Percentiles rank a stretch among this genome's conserved stretches.
These are phyloP conservation scores for Colletotrichum sp. DNA, from an alignment of 2,329 filamentous ascomycete species.

Conservation along the genomic window DNA sequence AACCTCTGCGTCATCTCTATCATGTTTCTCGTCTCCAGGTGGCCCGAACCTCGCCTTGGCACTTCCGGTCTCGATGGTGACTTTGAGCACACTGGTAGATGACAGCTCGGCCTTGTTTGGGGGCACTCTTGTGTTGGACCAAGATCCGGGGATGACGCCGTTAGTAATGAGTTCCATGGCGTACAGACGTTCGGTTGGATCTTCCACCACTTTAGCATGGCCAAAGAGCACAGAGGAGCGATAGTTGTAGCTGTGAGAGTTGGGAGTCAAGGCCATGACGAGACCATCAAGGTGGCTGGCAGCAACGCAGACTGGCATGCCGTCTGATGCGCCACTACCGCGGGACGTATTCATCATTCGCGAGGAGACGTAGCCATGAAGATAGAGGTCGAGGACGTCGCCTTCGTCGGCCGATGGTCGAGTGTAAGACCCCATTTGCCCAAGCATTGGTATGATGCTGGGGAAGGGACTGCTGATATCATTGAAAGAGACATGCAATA, in stretches of 20 bases:
- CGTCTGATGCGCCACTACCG: slow-evolving; percentile 35
- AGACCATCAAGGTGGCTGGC: slow-evolving; percentile 81
- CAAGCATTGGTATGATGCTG: slow-evolving; percentile 83
- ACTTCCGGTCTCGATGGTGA: slow-evolving; percentile 73
- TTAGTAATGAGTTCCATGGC: slow-evolving; percentile 83
- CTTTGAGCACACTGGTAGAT: slow-evolving; percentile 73
- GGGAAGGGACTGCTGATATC: slow-evolving; percentile 71
- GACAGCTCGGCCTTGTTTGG: slow-evolving; percentile 77
- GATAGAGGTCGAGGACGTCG: slow-evolving; percentile 76
- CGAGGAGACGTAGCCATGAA: slow-evolving; percentile 84
- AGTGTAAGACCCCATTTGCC: slow-evolving; percentile 77
- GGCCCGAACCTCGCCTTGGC: slow-evolving; percentile 75
- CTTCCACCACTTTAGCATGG: slow-evolving; percentile 70
- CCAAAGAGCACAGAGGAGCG: slow-evolving; percentile 82
- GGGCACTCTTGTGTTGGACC: slow-evolving; percentile 71
- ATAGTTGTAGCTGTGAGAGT: slow-evolving; percentile 87
- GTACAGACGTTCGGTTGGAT: slow-evolving; percentile 73
- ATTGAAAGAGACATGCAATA: slow-evolving; percentile 83
- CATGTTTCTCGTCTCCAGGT: slow-evolving; percentile 59
- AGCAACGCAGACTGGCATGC: slow-evolving; percentile 74
- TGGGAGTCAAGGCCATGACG: slow-evolving; percentile 79
- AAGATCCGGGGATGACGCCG: slow-evolving; percentile 71
- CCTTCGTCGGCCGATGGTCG: slow-evolving; percentile 62
- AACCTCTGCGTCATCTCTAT: slow-evolving; percentile 48
- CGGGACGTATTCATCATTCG: slow-evolving; percentile 73